Evolutionary conservation across 1,284 basidiomycete genomes (phyloP).

Genomic region (Leucoagaricus sp.): DNA sequence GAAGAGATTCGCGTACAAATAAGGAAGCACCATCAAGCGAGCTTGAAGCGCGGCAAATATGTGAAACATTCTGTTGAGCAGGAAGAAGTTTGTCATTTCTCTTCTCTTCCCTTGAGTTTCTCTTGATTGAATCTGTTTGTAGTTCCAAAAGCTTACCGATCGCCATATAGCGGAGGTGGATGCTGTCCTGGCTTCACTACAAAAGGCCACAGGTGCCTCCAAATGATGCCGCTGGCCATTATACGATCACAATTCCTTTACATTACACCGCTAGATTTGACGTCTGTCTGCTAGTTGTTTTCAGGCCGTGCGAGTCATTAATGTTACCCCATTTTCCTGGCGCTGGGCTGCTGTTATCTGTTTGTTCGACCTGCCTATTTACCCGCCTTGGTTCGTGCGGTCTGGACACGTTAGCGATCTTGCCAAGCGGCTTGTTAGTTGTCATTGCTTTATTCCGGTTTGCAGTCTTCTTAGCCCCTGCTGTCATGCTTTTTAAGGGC

Average conservation of each 20-base stretch:
- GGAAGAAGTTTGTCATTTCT: slow-evolving; percentile 51
- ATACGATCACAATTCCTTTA: neutral
- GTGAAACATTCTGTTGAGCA: slow-evolving; percentile 65
- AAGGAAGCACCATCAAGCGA: slow-evolving; percentile 63
- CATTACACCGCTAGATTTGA: neutral
- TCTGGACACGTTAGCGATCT: no score
- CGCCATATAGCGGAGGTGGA: slow-evolving; percentile 65
- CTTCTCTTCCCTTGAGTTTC: neutral
- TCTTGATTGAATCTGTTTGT: neutral
- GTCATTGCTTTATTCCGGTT: no score
- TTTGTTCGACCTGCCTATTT: no score
- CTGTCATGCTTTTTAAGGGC: no score
- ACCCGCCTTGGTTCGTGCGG: no score
- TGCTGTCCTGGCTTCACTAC: slow-evolving; percentile 59
- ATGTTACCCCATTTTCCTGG: no score
- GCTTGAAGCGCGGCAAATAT: slow-evolving; percentile 68
- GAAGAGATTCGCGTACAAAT: slow-evolving; percentile 77
- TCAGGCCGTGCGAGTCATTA: no score
- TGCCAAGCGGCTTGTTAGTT: no score
- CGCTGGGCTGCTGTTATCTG: no score
- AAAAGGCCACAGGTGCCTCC: slow-evolving; percentile 51
- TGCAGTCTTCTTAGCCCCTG: no score
- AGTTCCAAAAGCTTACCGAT: slow-evolving; percentile 76
- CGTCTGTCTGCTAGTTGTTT: no score
- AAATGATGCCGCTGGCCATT: slow-evolving; percentile 5